phyloP scores from a whole-genome alignment of 352 stramenopile species.

The Pythium volutum region DNA sequence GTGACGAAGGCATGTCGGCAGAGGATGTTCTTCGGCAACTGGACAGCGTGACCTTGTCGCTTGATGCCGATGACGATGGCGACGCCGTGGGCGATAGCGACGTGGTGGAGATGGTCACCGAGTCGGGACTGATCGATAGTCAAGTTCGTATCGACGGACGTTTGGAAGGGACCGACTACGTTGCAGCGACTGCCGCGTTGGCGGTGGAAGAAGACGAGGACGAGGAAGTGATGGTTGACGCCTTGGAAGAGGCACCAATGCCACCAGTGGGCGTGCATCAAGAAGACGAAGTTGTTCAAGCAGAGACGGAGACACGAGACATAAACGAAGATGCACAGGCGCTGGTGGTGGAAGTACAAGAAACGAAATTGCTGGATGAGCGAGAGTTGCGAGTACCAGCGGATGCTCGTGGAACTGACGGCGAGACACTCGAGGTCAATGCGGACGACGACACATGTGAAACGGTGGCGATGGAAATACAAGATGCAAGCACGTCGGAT shows the following conservation, averaged over 20 bases:
- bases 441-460: background rate
- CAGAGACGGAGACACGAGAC: no score
- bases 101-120: background rate
- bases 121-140: background rate
- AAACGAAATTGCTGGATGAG: background rate
- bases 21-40: slow-evolving; percentile 19
- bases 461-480: background rate
- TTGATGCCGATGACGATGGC: background rate
- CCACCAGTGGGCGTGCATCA: no score
- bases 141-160: background rate
- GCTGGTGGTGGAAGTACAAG: background rate
- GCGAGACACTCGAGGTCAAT: no score
- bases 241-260: background rate
- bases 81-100: background rate
- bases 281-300: no score
- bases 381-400: background rate
- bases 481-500: no score
- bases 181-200: background rate
- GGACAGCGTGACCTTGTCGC: slow-evolving; percentile 17
- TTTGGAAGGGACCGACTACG: background rate
- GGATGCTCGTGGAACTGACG: background rate
- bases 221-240: slow-evolving; percentile 3
- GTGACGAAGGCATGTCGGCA: background rate
- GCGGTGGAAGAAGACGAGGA: background rate
- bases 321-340: slow-evolving; percentile 1